Percentiles rank a stretch among this genome's conserved stretches.
phyloP scores from a whole-genome alignment of 495 filamentous ascomycete species.

The Tuber calosporum region DNA sequence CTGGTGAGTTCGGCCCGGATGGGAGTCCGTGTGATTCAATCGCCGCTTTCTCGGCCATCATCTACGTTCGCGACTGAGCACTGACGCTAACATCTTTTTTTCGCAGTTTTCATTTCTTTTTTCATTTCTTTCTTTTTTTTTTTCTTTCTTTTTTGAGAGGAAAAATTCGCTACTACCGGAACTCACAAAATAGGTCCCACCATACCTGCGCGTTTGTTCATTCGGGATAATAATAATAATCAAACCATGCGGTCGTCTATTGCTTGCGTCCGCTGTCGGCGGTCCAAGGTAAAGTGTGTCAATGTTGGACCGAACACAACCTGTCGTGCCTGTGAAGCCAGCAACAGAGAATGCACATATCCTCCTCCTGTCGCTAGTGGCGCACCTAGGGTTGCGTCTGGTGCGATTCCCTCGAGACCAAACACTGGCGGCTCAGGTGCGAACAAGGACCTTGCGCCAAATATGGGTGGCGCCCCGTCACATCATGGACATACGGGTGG shows the following conservation, averaged over 20 bases:
- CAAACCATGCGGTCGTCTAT: slow-evolving; percentile 41
- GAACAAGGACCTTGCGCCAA: slow-evolving; percentile 50
- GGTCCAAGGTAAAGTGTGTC: slow-evolving; percentile 50
- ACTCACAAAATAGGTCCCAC: not conserved
- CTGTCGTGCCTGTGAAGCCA: slow-evolving; percentile 70
- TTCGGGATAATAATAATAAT: slow-evolving; percentile 4
- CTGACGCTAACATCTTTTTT: not conserved
- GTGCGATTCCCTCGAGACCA: slow-evolving; percentile 46
- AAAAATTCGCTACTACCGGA: not conserved
- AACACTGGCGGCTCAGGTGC: slow-evolving; percentile 43
- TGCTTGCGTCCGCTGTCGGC: slow-evolving; percentile 41
- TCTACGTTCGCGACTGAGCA: not conserved
- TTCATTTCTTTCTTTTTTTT: not conserved
- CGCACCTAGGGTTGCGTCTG: slow-evolving; percentile 51
- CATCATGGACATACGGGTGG: slow-evolving; percentile 24
- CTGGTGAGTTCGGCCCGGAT: slow-evolving; percentile 6
- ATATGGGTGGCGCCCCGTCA: slow-evolving; percentile 8
- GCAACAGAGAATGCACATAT: slow-evolving; percentile 70
- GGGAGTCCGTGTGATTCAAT: slow-evolving; percentile 7
- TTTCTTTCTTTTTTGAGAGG: not conserved
- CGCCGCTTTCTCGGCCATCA: not conserved
- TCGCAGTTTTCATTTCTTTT: not conserved
- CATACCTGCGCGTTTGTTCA: not conserved
- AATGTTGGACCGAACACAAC: slow-evolving; percentile 67
- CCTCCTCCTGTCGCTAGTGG: slow-evolving; percentile 56